Conservation (phyloP, 148 eudicot species). For the Camellia sinensis region DNA sequence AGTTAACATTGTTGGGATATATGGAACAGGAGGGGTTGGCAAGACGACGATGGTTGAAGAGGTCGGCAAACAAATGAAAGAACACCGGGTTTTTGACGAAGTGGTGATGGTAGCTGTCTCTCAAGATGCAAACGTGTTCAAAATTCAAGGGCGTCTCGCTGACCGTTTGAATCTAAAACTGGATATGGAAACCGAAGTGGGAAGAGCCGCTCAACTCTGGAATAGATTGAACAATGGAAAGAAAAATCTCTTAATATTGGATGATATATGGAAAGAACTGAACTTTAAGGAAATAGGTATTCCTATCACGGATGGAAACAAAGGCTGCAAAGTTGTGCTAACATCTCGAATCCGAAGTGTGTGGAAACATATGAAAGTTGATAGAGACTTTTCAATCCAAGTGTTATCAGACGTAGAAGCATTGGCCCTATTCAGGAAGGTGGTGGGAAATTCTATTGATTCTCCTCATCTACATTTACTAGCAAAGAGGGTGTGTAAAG, state of each 20-base stretch:
- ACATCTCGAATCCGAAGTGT: background rate
- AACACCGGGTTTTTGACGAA: background rate
- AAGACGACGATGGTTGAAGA: constrained; percentile 1
- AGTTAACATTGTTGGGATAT: background rate
- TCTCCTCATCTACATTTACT: no score
- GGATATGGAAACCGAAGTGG: background rate
- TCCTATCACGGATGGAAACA: background rate
- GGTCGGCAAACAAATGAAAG: background rate
- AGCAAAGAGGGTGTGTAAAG: background rate
- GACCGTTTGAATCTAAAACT: background rate
- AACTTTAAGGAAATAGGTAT: background rate
- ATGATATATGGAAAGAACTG: background rate
- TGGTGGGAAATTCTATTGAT: background rate
- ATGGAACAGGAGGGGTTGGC: constrained; percentile 6
- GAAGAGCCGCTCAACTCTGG: background rate
- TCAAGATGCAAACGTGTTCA: background rate
- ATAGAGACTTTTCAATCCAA: background rate
- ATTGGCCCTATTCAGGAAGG: background rate
- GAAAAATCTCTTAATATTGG: background rate
- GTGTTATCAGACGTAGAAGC: background rate
- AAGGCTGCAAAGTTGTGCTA: constrained; percentile 11
- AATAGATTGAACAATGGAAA: background rate
- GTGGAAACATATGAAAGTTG: background rate
- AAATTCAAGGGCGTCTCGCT: background rate
- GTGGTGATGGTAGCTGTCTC: background rate